phyloP scores from a whole-genome alignment of 2,329 filamentous ascomycete species.

The Albifimbria verrucaria region DNA sequence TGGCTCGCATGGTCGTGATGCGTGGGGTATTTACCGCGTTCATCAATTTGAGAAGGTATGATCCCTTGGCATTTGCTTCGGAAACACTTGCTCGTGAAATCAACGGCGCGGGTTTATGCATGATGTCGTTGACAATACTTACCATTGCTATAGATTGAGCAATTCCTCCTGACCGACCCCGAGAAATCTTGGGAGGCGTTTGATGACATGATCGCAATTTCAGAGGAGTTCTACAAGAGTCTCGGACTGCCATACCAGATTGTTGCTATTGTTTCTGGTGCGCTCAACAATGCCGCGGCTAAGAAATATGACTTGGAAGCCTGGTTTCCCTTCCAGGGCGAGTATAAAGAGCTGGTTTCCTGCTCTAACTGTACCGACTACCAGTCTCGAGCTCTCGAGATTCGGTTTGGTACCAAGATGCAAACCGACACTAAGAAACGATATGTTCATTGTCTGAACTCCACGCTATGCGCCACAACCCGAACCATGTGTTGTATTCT shows the following conservation, averaged over 20 bases:
- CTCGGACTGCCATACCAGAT: constrained; percentile 87
- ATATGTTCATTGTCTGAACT: constrained; percentile 91
- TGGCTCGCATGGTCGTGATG: constrained; percentile 79
- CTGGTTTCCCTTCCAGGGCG: constrained; percentile 93
- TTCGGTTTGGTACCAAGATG: constrained; percentile 85
- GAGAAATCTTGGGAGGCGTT: constrained; percentile 93
- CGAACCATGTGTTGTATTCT: constrained; percentile 90
- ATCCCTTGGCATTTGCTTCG: too few species aligned
- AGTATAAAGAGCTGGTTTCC: constrained; percentile 97
- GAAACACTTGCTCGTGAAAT: too few species aligned
- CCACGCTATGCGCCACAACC: constrained; percentile 86
- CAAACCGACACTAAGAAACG: constrained; percentile 81
- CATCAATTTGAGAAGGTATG: constrained; percentile 94
- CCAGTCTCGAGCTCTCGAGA: constrained; percentile 90
- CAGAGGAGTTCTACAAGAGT: constrained; percentile 93
- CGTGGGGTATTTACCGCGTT: constrained; percentile 97
- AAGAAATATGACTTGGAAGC: constrained; percentile 98
- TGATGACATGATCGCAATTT: constrained; percentile 85
- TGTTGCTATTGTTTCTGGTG: constrained; percentile 92
- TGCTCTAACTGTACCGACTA: constrained; percentile 99
- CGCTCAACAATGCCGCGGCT: constrained; percentile 70
- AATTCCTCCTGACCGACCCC: constrained; percentile 77
- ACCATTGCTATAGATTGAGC: constrained; percentile 52
- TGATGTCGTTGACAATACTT: constrained; percentile 1
- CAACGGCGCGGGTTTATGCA: too few species aligned